phyloP scores from a whole-genome alignment of 192 early-diverging fungal species.

The Physocladia obscura region DNA sequence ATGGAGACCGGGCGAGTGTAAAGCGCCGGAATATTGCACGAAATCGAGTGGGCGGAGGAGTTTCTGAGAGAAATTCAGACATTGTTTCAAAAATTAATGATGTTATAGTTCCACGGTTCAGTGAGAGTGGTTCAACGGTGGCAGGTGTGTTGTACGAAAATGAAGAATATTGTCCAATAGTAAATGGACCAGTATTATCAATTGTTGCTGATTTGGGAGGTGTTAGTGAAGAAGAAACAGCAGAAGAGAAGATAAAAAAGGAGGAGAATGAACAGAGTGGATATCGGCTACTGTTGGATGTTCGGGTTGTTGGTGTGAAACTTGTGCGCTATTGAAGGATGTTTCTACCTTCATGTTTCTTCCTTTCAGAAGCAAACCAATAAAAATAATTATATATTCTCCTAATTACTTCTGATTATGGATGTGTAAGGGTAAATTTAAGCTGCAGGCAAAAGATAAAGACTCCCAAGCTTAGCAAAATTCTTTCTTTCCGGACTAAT shows the following conservation, averaged over 20 bases:
- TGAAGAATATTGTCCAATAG: background rate
- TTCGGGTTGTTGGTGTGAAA: conserved; percentile 20
- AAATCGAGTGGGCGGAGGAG: background rate
- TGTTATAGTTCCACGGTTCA: background rate
- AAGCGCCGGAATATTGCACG: conserved; percentile 11
- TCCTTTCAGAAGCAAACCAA: background rate
- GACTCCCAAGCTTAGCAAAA: too few relatives aligned
- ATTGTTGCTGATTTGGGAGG: conserved; percentile 20
- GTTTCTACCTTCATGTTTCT: background rate
- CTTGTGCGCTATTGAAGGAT: conserved; percentile 12
- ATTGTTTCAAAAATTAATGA: background rate
- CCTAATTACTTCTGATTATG: too few relatives aligned
- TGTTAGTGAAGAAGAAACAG: background rate
- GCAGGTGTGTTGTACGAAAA: background rate
- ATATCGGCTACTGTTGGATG: conserved; percentile 19
- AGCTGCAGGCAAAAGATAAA: too few relatives aligned
- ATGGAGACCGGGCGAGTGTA: conserved; percentile 11
- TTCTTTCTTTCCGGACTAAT: too few relatives aligned
- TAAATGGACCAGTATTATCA: conserved; percentile 8
- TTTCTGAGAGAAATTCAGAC: background rate
- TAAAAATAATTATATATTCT: too few relatives aligned
- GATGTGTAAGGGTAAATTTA: too few relatives aligned
- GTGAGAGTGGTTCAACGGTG: background rate
- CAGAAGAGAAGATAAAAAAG: background rate
- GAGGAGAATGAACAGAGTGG: too few relatives aligned